Base-by-base conservation (phyloP, 768 basidiomycete species). In the Suillus plorans region DNA sequence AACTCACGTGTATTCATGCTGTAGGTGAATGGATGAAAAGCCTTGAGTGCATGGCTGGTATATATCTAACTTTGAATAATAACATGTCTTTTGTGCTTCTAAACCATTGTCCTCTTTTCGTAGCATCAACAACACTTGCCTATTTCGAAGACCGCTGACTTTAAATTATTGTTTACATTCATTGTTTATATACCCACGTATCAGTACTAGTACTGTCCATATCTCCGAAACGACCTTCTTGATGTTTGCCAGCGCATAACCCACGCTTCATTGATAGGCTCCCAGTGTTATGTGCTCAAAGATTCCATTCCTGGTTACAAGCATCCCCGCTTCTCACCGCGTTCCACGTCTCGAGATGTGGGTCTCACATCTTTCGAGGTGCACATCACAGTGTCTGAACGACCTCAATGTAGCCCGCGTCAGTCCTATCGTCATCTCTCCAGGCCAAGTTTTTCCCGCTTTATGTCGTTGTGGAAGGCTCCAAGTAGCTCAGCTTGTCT, bases 1-100 rank as follows among this genome's bases (percentile, higher is more conserved):
- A 22, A 47, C 74, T 47, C 63, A 75, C 74, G 62, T 60, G 63
- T 56, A 31, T 39, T 68, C 75, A 75, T 75, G 63, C n/a, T 28
- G 47, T 49, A 6, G 13, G 47, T 49, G 47, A 14, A 45, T 9
- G n/a, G 47, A 49, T 13, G 47, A 49, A 22, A 14, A 22, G 22
- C 2, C 36, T 37, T 6, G 22, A 4, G n/a, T 22, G 2, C n/a
- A 20, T 20, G 44, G 4, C 44, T 20, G 9, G 44, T 49, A 49
- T 49, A 49, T 49, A 47, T 47, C 45, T 18, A 47, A 10, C 9
- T 20, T 45, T 13, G 47, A 4, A 47, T 47, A 47, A 47, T 47
- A 45, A 20, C 20, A 42, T 42, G 44, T n/a, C 20, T 45, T 45
- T 49, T 49, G 47, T 49, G 22, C 13, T 22, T 22, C 22, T 22